Evolutionary conservation across 2,329 filamentous ascomycete genomes (phyloP).

Genomic region (Metarhizium rileyi): DNA sequence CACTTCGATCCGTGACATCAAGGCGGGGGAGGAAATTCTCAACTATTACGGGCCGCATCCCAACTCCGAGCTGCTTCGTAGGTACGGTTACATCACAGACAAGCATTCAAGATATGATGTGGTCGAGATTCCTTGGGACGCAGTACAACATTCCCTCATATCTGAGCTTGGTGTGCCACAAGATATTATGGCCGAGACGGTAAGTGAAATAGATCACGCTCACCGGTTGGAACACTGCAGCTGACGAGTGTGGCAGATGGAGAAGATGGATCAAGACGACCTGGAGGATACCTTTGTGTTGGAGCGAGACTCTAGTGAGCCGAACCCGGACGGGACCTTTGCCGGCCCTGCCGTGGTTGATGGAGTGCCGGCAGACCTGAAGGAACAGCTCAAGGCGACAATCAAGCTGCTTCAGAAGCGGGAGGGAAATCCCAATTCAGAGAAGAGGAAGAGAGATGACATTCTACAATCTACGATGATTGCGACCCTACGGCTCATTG

Average conservation of each 20-base stretch:
- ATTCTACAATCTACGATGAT: slow-evolving; percentile 31
- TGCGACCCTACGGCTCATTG: slow-evolving; percentile 26
- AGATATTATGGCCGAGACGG: slow-evolving; percentile 30
- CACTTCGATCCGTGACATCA: slow-evolving; percentile 58
- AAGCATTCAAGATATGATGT: slow-evolving; percentile 74
- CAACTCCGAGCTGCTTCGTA: slow-evolving; percentile 68
- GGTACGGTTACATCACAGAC: slow-evolving; percentile 80
- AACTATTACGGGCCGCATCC: slow-evolving; percentile 86
- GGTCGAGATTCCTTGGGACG: slow-evolving; percentile 60
- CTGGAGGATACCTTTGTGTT: slow-evolving; percentile 69
- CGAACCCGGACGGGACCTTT: slow-evolving; percentile 38
- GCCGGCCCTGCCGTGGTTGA: slow-evolving; percentile 26
- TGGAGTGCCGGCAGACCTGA: slow-evolving; percentile 39
- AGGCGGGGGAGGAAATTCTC: slow-evolving; percentile 64
- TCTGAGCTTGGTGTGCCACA: slow-evolving; percentile 27
- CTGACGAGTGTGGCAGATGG: slow-evolving; percentile 25
- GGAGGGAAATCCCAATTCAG: slow-evolving; percentile 30
- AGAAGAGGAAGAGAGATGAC: slow-evolving; percentile 41
- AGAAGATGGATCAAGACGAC: slow-evolving; percentile 50
- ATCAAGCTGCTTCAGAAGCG: slow-evolving; percentile 40
- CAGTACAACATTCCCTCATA: slow-evolving; percentile 40
- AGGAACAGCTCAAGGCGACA: slow-evolving; percentile 39
- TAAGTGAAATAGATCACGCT: slow-evolving; percentile 20
- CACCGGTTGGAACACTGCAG: background rate
- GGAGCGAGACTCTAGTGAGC: slow-evolving; percentile 43